These are phyloP conservation scores for Populus trichocarpa DNA, from an alignment of 441 rosid species.

Conservation along the genomic window DNA sequence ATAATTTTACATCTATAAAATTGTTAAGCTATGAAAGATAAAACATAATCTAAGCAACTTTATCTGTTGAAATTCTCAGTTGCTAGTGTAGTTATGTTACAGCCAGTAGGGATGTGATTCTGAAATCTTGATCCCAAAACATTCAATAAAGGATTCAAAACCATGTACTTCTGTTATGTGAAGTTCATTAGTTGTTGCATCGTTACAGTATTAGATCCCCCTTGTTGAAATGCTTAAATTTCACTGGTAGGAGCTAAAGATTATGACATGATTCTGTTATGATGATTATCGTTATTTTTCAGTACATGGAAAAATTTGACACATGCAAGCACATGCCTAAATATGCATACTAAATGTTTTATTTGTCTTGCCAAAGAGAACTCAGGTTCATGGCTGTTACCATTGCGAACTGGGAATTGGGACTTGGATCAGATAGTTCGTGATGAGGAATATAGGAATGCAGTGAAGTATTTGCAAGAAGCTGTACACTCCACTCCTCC, in stretches of 20 bases:
- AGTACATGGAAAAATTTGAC: background rate
- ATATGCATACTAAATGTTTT: background rate
- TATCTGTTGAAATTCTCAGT: background rate
- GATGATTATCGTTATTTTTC: background rate
- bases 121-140: background rate
- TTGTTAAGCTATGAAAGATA: too few species aligned
- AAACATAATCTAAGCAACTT: background rate
- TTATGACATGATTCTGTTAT: background rate
- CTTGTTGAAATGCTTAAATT: background rate
- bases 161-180: background rate
- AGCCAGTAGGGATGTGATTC: background rate
- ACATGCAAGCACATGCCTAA: background rate
- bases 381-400: constrained; percentile 75
- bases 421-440: constrained; percentile 38
- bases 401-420: constrained; percentile 37
- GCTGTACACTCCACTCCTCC: constrained; percentile 43
- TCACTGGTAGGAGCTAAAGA: background rate
- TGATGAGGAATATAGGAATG: constrained; percentile 48
- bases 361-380: constrained; percentile 34
- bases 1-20: background rate
- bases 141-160: background rate
- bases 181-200: background rate
- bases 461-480: constrained; percentile 52
- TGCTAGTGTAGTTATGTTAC: background rate
- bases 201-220: background rate